Conservation (phyloP, 2,329 filamentous ascomycete genomes). For the Apiospora marii region DNA sequence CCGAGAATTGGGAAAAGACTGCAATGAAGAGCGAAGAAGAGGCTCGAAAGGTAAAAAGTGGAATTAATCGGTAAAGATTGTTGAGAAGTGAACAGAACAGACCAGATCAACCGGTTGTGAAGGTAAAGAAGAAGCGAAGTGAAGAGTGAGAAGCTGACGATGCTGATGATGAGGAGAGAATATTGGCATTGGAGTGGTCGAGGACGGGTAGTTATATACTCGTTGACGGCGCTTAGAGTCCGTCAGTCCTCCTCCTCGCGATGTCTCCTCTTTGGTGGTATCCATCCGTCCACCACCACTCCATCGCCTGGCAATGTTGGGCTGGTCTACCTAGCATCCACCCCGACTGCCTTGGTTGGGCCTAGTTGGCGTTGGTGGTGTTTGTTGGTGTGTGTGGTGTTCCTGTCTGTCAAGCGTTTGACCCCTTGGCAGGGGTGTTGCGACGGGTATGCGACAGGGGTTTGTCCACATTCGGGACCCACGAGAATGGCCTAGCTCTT, state of each 20-base stretch:
- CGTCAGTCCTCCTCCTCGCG: background rate
- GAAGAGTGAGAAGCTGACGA: constrained; percentile 25
- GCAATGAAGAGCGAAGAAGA: constrained; percentile 3
- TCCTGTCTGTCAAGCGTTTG: background rate
- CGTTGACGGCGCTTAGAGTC: constrained; percentile 6
- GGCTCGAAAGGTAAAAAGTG: constrained; percentile 13
- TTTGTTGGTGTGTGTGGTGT: background rate
- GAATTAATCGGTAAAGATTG: constrained; percentile 24
- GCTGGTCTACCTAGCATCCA: background rate
- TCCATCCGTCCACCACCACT: background rate
- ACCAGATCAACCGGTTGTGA: constrained; percentile 28
- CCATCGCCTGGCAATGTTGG: background rate
- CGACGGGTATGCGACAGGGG: constrained; percentile 20
- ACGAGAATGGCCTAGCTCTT: background rate
- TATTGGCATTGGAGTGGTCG: background rate
- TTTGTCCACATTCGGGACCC: constrained; percentile 12
- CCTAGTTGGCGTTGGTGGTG: background rate
- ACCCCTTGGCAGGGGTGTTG: constrained; percentile 14
- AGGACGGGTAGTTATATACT: constrained; percentile 25
- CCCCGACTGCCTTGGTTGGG: background rate
- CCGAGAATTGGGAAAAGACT: constrained; percentile 10
- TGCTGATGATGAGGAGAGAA: constrained; percentile 24
- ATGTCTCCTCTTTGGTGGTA: background rate
- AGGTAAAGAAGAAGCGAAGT: constrained; percentile 20
- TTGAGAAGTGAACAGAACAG: constrained; percentile 27